Conservation (phyloP, 345 rosid genomes). For the Rubroshorea leprosula region DNA sequence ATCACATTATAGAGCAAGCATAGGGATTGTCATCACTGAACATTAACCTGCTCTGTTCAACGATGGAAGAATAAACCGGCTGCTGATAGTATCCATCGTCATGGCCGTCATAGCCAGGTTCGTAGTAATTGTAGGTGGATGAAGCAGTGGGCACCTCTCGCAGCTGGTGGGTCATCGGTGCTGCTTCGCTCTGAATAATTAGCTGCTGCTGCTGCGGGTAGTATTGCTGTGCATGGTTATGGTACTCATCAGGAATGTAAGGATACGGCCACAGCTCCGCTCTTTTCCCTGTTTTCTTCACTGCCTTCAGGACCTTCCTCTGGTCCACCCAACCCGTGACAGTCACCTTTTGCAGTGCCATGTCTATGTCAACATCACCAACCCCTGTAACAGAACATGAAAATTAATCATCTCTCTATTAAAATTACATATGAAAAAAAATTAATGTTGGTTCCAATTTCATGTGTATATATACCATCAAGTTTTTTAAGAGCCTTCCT, state of each 20-base stretch:
- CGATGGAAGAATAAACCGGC: constrained; percentile 28
- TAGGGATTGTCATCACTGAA: constrained; percentile 79
- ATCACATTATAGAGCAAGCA: constrained; percentile 62
- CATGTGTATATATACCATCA: constrained; percentile 34
- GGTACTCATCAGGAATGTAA: constrained; percentile 44
- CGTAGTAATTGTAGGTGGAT: constrained; percentile 44
- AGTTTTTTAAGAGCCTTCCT: constrained; percentile 53
- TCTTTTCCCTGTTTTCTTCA: constrained; percentile 47
- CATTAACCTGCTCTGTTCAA: constrained; percentile 36
- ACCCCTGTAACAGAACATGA: constrained; percentile 40
- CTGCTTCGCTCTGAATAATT: background rate
- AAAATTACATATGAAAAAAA: background rate
- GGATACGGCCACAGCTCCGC: constrained; percentile 73
- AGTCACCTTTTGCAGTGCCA: constrained; percentile 62
- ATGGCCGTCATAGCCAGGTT: constrained; percentile 42
- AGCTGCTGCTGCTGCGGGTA: background rate
- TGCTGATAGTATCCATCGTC: constrained; percentile 39
- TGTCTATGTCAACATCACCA: constrained; percentile 54
- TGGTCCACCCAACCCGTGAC: constrained; percentile 66
- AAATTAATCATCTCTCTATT: background rate
- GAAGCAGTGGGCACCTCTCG: background rate
- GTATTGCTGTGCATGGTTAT: constrained; percentile 25
- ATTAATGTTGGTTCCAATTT: background rate
- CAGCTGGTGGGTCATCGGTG: background rate
- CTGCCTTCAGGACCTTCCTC: constrained; percentile 54